phyloP scores from a whole-genome alignment of 2,329 filamentous ascomycete species.

The Talaromyces sp. region DNA sequence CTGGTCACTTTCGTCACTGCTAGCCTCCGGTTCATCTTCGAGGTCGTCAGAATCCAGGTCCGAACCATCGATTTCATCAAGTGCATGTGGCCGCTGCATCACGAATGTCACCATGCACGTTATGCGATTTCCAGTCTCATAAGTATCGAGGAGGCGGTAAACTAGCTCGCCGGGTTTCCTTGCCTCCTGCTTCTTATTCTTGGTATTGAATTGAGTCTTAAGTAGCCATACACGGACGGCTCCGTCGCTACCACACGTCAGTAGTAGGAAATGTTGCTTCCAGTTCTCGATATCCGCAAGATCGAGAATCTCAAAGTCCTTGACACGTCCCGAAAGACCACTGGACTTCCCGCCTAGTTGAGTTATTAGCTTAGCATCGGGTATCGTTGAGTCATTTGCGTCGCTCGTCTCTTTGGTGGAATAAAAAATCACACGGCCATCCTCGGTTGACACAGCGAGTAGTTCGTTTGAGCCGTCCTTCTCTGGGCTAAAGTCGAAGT shows the following conservation, averaged over 20 bases:
- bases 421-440: slow-evolving; percentile 80
- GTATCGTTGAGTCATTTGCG: slow-evolving; percentile 47
- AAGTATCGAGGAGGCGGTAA: slow-evolving; percentile 58
- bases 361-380: slow-evolving; percentile 58
- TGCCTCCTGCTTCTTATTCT: slow-evolving; percentile 22
- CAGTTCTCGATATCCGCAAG: slow-evolving; percentile 28
- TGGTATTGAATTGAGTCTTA: slow-evolving; percentile 6
- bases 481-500: slow-evolving; percentile 49
- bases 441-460: slow-evolving; percentile 78
- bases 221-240: slow-evolving; percentile 73
- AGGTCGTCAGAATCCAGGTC: slow-evolving; percentile 42
- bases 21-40: slow-evolving; percentile 6
- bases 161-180: slow-evolving; percentile 12
- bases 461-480: slow-evolving; percentile 48
- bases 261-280: slow-evolving; percentile 48
- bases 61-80: slow-evolving; percentile 55
- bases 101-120: slow-evolving; percentile 82
- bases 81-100: slow-evolving; percentile 59
- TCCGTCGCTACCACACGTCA: slow-evolving; percentile 80
- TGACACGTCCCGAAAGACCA: slow-evolving; percentile 68
- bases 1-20: slow-evolving; percentile 18
- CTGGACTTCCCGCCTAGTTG: slow-evolving; percentile 69
- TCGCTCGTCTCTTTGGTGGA: slow-evolving; percentile 50
- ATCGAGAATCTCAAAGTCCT: slow-evolving; percentile 71
- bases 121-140: slow-evolving; percentile 81